Evolutionary conservation across 371 early-diverging fungal genomes (phyloP).

Genomic region (Mucor racemosus): DNA sequence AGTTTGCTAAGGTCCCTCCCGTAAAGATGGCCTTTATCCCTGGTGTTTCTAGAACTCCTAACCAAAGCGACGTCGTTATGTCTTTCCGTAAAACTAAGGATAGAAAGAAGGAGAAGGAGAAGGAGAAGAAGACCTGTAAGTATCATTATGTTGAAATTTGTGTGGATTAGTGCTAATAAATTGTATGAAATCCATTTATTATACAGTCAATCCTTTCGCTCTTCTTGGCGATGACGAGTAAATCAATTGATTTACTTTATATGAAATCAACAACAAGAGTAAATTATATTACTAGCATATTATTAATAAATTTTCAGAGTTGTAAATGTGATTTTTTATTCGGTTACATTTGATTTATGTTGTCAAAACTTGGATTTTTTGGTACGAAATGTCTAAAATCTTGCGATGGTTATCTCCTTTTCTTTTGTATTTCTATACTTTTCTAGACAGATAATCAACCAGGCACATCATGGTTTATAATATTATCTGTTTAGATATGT

Average conservation of each 20-base stretch:
- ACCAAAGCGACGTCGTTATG: constrained; percentile 36
- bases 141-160: neutral
- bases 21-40: constrained; percentile 65
- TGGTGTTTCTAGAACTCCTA: constrained; percentile 61
- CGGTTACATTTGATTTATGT: too few species aligned
- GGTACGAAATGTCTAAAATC: too few species aligned
- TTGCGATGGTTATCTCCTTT: too few species aligned
- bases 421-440: too few species aligned
- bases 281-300: neutral
- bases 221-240: constrained; percentile 36
- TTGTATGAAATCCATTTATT: neutral
- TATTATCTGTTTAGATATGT: too few species aligned
- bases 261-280: neutral
- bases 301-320: neutral
- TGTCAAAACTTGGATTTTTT: too few species aligned
- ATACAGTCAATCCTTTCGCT: constrained; percentile 46
- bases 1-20: constrained; percentile 66
- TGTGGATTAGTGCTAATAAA: too few species aligned
- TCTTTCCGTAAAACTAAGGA: constrained; percentile 41
- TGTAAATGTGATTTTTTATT: neutral
- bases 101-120: constrained; percentile 47
- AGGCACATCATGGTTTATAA: too few species aligned
- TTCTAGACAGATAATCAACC: too few species aligned
- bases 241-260: neutral
- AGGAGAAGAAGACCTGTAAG: constrained; percentile 55